Evolutionary conservation across 2,329 filamentous ascomycete genomes (phyloP).

Genomic region (Aspergillus pseudoglaucus): DNA sequence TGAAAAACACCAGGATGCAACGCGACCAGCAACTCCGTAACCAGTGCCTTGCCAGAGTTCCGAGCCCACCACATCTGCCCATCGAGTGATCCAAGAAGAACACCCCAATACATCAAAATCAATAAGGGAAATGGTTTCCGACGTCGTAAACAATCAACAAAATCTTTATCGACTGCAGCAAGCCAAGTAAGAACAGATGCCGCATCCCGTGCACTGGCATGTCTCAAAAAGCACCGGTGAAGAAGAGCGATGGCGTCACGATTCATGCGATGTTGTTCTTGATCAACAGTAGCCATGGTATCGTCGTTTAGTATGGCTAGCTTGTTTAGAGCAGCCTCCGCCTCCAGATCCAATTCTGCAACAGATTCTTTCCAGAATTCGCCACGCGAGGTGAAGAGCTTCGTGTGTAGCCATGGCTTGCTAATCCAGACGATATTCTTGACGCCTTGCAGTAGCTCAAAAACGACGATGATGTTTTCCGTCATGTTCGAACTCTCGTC

Average conservation of each 20-base stretch:
- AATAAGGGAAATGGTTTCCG: conserved; percentile 26
- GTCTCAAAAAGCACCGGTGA: conserved; percentile 22
- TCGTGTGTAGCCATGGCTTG: conserved; percentile 42
- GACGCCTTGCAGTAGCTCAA: conserved; percentile 31
- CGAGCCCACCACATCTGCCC: conserved; percentile 30
- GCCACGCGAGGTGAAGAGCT: conserved; percentile 43
- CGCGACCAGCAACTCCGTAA: conserved; percentile 20
- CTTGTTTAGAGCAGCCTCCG: conserved; percentile 20
- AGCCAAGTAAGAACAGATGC: conserved; percentile 30
- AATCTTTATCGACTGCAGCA: conserved; percentile 25
- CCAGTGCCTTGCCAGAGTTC: conserved; percentile 24
- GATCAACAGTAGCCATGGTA: conserved; percentile 17
- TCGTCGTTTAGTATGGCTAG: conserved; percentile 24
- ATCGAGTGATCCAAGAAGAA: conserved; percentile 26
- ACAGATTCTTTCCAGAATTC: conserved; percentile 40
- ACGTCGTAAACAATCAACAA: conserved; percentile 22
- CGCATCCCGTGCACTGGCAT: conserved; percentile 17
- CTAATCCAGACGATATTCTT: conserved; percentile 28
- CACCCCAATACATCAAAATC: conserved; percentile 32
- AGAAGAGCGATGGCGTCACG: conserved; percentile 24
- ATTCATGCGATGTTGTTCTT: conserved; percentile 24
- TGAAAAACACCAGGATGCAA: conserved; percentile 14
- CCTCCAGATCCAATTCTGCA: conserved; percentile 18
- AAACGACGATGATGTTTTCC: conserved; percentile 30
- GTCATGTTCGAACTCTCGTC: conserved; percentile 25